These are phyloP conservation scores for Pseudoneurospora amorphoporcata DNA, from an alignment of 495 filamentous ascomycete genomes.

Conservation along the genomic window DNA sequence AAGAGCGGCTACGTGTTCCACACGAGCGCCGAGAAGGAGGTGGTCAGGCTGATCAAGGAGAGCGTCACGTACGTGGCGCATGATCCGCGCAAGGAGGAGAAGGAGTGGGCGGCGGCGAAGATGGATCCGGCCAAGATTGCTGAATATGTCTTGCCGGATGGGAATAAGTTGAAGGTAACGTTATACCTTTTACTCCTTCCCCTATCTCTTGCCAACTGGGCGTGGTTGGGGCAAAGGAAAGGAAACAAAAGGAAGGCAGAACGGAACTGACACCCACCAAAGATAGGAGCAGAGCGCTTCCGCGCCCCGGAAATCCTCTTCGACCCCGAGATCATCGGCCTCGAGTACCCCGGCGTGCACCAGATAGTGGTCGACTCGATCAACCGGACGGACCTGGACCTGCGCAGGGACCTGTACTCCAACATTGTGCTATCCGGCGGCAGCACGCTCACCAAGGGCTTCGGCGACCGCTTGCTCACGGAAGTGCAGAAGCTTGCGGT, in stretches of 20 bases:
- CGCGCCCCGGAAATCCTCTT: constrained; percentile 96
- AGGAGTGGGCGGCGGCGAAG: constrained; percentile 74
- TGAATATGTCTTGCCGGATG: constrained; percentile 86
- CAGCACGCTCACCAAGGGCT: constrained; percentile 76
- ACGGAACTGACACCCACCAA: constrained; percentile 6
- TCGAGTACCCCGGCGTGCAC: constrained; percentile 95
- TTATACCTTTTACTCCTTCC: no score
- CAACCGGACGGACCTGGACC: constrained; percentile 91
- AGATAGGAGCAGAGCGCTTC: constrained; percentile 88
- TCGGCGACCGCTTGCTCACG: constrained; percentile 84
- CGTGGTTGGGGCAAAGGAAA: neutral
- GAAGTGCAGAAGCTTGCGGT: constrained; percentile 90
- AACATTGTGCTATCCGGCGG: constrained; percentile 97
- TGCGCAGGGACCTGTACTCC: constrained; percentile 85
- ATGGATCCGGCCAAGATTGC: constrained; percentile 56
- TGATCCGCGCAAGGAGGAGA: constrained; percentile 89
- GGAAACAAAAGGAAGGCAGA: no score
- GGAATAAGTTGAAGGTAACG: constrained; percentile 74
- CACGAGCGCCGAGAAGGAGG: constrained; percentile 96
- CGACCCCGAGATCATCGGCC: constrained; percentile 90
- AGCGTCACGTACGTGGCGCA: constrained; percentile 82
- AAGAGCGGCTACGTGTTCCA: constrained; percentile 93
- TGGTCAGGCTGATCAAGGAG: constrained; percentile 95
- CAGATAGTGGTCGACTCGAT: constrained; percentile 97
- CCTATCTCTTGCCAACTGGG: constrained; percentile 13